Base-by-base conservation (phyloP, 2,329 filamentous ascomycete genomes). In the Microcyclospora pomicola region DNA sequence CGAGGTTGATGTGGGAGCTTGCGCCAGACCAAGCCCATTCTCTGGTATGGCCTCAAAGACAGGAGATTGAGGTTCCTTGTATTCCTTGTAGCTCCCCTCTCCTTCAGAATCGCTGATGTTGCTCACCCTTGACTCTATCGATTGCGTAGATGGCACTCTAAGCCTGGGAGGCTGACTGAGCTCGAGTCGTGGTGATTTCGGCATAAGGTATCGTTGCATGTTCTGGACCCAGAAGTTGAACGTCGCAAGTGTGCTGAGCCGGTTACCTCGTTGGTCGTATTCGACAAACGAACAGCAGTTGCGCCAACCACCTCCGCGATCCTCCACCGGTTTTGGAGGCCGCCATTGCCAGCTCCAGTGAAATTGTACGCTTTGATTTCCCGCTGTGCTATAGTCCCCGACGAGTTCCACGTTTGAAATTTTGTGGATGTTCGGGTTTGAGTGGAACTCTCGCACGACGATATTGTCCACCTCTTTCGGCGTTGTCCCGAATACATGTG, bases 311-410 rank as follows among this genome's bases (percentile, higher is more conserved):
- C 86, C 85, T 24, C 82, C 83, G 52, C 75, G 76, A 56, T 95
- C 87, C 55, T 95, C 87, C 12, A 66, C 64, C 11, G 66, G 54
- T 67, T 85, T 93, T 29, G 91, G 91, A 7, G 91, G 84, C 56
- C 82, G 85, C 86, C 88, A 98, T 67, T 81, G 91, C 91, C 91
- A 98, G 6, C 80, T 79, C 86, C 88, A 98, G 47, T 88, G 81
- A 56, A 95, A 95, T 27, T 85, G 78, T 24, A 93, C 80, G 2
- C 84, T 88, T 6, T 80, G 68, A 52, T 69, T 83, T n/a, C 88
- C 87, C 27, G 72, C 77, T 0, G 91, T 98, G 2, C 75, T 72
- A 56, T 82, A 95, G 58, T 94, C 86, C 2, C 91, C 91, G n/a
- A 98, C 79, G 33, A 96, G 71, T 53, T 92, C 82, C 30, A 98